phyloP scores from a whole-genome alignment of 2,329 filamentous ascomycete genomes.

The Alternaria sp. region DNA sequence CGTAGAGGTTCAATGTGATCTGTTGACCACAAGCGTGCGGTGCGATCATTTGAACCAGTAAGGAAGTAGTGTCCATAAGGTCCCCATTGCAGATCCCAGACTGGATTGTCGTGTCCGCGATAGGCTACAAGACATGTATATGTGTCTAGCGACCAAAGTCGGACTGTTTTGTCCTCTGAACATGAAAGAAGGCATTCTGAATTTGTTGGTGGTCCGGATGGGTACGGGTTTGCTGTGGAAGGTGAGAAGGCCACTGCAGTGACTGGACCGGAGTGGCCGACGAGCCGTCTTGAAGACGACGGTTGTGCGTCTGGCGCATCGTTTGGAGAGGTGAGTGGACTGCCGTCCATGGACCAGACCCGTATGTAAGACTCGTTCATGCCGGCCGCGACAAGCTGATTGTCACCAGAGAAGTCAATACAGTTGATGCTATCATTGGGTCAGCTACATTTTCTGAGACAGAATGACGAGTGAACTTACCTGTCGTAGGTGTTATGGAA shows the following conservation, averaged over 20 bases:
- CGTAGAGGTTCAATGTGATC: constrained; percentile 89
- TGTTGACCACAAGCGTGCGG: constrained; percentile 87
- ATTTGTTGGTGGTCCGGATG: constrained; percentile 59
- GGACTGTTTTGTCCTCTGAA: constrained; percentile 85
- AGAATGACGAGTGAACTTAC: constrained; percentile 57
- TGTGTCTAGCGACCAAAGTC: constrained; percentile 90
- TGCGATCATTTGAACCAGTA: constrained; percentile 86
- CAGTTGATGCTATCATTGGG: constrained; percentile 74
- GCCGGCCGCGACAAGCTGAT: constrained; percentile 83
- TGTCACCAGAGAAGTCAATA: constrained; percentile 93
- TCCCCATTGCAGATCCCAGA: constrained; percentile 88
- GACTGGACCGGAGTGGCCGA: constrained; percentile 89
- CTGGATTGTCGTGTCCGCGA: constrained; percentile 87
- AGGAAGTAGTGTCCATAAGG: constrained; percentile 96
- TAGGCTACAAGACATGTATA: constrained; percentile 95
- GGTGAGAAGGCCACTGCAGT: constrained; percentile 91
- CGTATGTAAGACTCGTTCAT: constrained; percentile 95
- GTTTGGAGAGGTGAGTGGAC: constrained; percentile 72
- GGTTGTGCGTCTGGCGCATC: constrained; percentile 61
- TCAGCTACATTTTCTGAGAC: background rate
- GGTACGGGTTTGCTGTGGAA: constrained; percentile 59
- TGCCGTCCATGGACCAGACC: constrained; percentile 89
- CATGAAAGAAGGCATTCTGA: constrained; percentile 84
- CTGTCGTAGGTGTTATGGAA: constrained; percentile 95
- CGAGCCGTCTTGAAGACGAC: constrained; percentile 74